Base-by-base conservation (phyloP, 768 basidiomycete species). In the Russula vinacea region DNA sequence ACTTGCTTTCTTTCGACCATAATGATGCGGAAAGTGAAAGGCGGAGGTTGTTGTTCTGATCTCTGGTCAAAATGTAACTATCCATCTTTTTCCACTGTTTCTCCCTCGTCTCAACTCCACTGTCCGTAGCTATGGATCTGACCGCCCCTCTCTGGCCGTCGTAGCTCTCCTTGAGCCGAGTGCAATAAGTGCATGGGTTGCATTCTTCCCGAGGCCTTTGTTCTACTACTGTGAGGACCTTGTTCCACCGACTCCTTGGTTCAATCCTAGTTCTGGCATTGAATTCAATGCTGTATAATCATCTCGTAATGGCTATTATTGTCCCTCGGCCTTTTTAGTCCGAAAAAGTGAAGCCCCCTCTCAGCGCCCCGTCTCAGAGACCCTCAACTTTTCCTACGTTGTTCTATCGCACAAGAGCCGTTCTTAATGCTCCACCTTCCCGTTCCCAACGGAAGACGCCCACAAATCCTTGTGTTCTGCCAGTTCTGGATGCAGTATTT, bases 281-380 rank as follows among this genome's bases (percentile, higher is more conserved):
- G 55, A 56, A 26, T 44, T 11, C 17, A 29, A n/a, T 29, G 13
- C 22, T 10, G 16, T 45, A 22, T 42, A 11, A 22, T 9, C 32
- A 33, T 53, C 26, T 29, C 26, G 26, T 39, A 40, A 51, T 39
- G 56, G 3, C 11, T 44, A 24, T 17, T 19, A 52, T 50, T 32
- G 33, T 44, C 29, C 19, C 22, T 52, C 57, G 53, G 62, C 2
- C 8, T 7, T 10, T 61, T 61, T 61, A 44, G 52, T 61, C 52
- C 29, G 17, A 44, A 53, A 53, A 2, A 33, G 42, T 22, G 47
- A 50, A 10, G 22, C 58, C 58, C 14, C 24, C 3, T 40, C 54
- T 39, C 53, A 37, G 47, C 52, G 53, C 35, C 32, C 42, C 32
- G 42, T 14, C 29, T n/a, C 24, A 17, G 33, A 33, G 32, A 45